phyloP scores from a whole-genome alignment of 164 flowering plant species.

The Annona squamosa region DNA sequence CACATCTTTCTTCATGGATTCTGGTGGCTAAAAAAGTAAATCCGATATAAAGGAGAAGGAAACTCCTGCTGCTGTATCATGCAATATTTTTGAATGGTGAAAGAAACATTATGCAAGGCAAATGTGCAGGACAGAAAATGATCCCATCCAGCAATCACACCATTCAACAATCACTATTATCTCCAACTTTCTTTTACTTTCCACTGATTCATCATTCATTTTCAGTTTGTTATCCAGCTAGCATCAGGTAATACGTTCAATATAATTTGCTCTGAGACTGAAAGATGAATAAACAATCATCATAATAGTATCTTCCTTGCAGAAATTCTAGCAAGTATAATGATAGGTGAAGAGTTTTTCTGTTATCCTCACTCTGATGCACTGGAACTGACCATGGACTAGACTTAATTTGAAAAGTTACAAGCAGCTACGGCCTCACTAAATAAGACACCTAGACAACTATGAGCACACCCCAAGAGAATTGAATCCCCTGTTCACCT shows the following conservation, averaged over 20 bases:
- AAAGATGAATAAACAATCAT: not conserved
- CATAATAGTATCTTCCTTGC: not conserved
- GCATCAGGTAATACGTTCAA: not conserved
- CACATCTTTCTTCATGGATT: too few species aligned
- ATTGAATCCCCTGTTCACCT: too few species aligned
- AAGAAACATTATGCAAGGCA: not conserved
- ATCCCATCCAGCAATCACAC: not conserved
- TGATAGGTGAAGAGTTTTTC: not conserved
- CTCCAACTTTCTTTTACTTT: not conserved
- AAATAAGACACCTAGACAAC: not conserved
- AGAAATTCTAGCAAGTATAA: not conserved
- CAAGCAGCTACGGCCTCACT: not conserved
- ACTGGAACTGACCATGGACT: not conserved
- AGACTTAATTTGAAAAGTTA: not conserved
- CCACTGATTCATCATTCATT: not conserved
- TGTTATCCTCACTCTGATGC: not conserved
- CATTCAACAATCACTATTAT: not conserved
- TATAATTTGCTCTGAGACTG: not conserved
- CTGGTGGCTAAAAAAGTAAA: too few species aligned
- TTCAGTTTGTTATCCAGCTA: not conserved
- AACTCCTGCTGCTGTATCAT: too few species aligned
- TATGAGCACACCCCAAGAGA: not conserved
- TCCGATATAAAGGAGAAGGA: too few species aligned
- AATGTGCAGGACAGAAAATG: not conserved
- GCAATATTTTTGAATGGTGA: too few species aligned